Evolutionary conservation across 1,139 yeast genomes (phyloP), one percentile per base, ranked within the genome.

Genomic region (Yamadazyma diospyri): DNA sequence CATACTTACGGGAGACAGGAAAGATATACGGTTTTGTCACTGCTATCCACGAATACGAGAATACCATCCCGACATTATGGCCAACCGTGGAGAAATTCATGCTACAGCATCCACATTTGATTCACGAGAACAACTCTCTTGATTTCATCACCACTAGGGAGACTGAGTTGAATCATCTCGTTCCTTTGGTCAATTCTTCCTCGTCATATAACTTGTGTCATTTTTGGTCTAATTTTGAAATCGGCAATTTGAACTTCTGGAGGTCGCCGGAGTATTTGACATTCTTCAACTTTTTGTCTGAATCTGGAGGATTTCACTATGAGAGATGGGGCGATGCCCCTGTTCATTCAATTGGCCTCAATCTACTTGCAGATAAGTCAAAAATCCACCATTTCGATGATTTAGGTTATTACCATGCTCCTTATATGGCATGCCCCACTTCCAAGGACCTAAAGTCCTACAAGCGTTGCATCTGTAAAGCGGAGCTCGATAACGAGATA

Each of bases 301-400:
- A 64, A 29, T 59, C 78, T 1, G 95, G 95, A 2, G 97, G 96
- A 0, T 88, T 89, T 50, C 84, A 84, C 55, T 87, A 87, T 52
- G 94, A 83, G 57, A 66, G 98, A 44, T 92, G 97, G 98, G 98
- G 98, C 4, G 98, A 92, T 61, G 97, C 97, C 0, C 97, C 98
- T 0, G 95, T 92, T 5, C 97, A 92, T 56, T 71, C 95, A 0
- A 72, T 89, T 21, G 97, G 79, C 0, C 75, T 81, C 4, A 60
- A 80, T 1, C 55, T 89, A 22, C 59, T 92, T 33, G 64, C 87
- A 35, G 86, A 84, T 49, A 76, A 69, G 40, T 57, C 75, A 27
- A 78, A 81, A 47, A 72, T 92, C 32, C 89, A 85, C 49, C 95
- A 88, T 57, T 89, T 92, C 55, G 94, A 88, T 43, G 96, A 88